Conservation (phyloP, 176 grass and related monocot species). For the Pontederia crassipes region DNA sequence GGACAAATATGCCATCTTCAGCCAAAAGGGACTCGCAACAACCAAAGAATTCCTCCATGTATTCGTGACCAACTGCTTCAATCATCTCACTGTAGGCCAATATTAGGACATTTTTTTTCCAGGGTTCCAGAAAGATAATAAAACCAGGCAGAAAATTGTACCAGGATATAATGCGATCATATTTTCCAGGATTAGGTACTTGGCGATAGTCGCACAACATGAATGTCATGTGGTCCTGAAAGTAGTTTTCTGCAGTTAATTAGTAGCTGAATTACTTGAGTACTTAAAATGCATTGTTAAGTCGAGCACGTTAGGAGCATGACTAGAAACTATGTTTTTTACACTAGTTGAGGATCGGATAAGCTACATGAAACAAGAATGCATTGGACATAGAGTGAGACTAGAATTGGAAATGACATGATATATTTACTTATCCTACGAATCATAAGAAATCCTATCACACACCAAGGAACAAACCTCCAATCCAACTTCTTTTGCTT, state of each 20-base stretch:
- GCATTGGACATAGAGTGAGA: no score
- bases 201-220: slow-evolving; percentile 73
- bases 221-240: slow-evolving; percentile 36
- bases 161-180: slow-evolving; percentile 84
- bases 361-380: no score
- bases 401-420: no score
- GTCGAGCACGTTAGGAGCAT: no score
- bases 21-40: slow-evolving; percentile 11
- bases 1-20: slow-evolving; percentile 56
- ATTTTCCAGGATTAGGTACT: slow-evolving; percentile 37
- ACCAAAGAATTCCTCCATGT: slow-evolving; percentile 64
- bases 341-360: no score
- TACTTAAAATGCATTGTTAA: neutral
- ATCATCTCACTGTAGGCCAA: slow-evolving; percentile 59
- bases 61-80: slow-evolving; percentile 80
- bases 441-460: no score
- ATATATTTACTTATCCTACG: no score
- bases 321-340: no score
- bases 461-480: no score
- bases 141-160: slow-evolving; percentile 11
- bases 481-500: no score
- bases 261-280: neutral
- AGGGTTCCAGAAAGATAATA: neutral
- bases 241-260: slow-evolving; percentile 28
- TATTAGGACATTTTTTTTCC: neutral